Conservation (phyloP, 352 stramenopile genomes). For the Phytophthora vignae region DNA sequence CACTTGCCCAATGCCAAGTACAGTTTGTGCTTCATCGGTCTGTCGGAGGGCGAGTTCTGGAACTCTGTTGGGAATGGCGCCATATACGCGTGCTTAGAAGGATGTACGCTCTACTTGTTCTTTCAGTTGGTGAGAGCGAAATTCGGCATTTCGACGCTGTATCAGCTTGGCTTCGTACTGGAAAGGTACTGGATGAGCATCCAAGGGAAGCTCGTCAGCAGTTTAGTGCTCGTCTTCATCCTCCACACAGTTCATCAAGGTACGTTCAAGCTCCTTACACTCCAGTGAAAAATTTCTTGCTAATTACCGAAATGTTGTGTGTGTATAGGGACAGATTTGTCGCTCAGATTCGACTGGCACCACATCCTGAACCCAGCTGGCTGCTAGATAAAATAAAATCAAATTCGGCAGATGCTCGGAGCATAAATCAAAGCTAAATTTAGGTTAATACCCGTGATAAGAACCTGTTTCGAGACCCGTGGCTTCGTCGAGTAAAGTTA, state of each 20-base stretch:
- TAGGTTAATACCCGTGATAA: too few relatives aligned
- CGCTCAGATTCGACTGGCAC: conserved; percentile 11
- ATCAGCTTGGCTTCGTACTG: conserved; percentile 43
- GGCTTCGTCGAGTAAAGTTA: too few relatives aligned
- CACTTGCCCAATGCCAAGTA: conserved; percentile 24
- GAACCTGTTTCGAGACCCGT: too few relatives aligned
- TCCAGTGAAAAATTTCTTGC: not conserved
- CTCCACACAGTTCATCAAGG: conserved; percentile 27
- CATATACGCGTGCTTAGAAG: conserved; percentile 29
- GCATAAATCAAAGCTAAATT: too few relatives aligned
- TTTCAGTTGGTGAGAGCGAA: conserved; percentile 25
- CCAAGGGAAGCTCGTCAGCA: conserved; percentile 31
- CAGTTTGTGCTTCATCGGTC: conserved; percentile 29
- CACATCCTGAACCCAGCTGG: not conserved
- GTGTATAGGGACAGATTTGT: conserved; percentile 8
- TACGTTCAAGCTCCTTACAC: not conserved
- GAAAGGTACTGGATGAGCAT: conserved; percentile 42
- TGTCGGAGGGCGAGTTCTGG: not conserved
- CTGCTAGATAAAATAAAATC: not conserved
- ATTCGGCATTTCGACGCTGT: conserved; percentile 35
- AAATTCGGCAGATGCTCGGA: not conserved
- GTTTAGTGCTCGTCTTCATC: conserved; percentile 38
- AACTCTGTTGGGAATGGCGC: conserved; percentile 10
- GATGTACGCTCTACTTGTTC: conserved; percentile 23
- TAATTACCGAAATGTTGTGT: not conserved